A percentile compares a stretch with the other conserved stretches of the same genome.
These are phyloP conservation scores for Rubroboletus satanas DNA, from an alignment of 768 basidiomycete genomes.

Conservation along the genomic window DNA sequence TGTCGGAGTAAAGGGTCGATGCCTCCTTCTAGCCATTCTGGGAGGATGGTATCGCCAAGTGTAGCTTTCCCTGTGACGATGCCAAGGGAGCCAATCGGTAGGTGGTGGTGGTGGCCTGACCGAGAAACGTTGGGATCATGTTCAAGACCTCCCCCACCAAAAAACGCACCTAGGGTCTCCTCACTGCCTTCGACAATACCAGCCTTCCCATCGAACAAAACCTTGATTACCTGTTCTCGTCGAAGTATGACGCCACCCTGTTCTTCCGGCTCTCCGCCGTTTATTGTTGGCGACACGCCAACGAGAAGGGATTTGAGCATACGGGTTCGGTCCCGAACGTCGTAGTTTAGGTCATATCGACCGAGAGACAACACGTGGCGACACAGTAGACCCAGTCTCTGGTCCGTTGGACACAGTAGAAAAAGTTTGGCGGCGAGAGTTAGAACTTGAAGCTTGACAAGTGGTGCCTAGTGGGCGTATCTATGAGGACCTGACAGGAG, in stretches of 20 bases:
- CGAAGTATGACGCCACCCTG: constrained; percentile 73
- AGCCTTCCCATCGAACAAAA: constrained; percentile 76
- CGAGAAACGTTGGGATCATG: constrained; percentile 2
- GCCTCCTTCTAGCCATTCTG: constrained; percentile 87
- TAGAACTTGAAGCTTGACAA: constrained; percentile 80
- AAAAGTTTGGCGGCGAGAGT: constrained; percentile 86
- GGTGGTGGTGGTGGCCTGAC: constrained; percentile 37
- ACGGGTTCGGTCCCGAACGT: constrained; percentile 86
- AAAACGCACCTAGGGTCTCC: constrained; percentile 31
- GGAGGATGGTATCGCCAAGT: constrained; percentile 44
- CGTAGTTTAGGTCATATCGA: constrained; percentile 83
- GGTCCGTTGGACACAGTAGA: constrained; percentile 57
- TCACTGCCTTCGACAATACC: constrained; percentile 40
- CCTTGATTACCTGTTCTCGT: constrained; percentile 74
- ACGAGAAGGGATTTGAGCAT: constrained; percentile 69
- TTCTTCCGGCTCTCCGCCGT: constrained; percentile 40
- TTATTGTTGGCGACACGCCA: constrained; percentile 44
- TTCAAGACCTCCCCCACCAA: neutral
- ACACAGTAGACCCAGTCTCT: constrained; percentile 49
- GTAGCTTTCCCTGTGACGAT: constrained; percentile 54
- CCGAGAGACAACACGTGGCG: constrained; percentile 81
- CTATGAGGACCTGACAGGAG: neutral
- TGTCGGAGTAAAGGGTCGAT: constrained; percentile 77
- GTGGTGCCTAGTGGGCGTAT: constrained; percentile 39
- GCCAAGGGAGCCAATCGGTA: constrained; percentile 63